Percentiles rank a stretch among this genome's conserved stretches.
Conservation (phyloP, 305 asterid genomes). For the Caryopteris hybrid region DNA sequence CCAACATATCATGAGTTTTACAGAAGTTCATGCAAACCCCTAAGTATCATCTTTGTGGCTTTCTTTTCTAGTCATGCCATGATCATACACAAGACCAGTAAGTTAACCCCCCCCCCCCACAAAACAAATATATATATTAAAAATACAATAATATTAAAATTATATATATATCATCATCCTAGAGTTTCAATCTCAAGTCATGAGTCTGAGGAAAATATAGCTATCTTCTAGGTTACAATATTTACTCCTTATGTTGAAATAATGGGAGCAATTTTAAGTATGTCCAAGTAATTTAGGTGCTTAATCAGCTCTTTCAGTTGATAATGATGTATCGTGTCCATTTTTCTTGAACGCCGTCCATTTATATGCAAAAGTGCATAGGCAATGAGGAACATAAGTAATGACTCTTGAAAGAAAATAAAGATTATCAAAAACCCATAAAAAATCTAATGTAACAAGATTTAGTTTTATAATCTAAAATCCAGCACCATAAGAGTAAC, state of each 20-base stretch:
- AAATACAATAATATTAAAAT: no score
- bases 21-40: not conserved
- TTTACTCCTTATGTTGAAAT: not conserved
- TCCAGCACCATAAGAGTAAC: conserved; percentile 2
- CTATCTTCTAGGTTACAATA: not conserved
- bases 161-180: not conserved
- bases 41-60: not conserved
- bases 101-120: not conserved
- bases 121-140: not conserved
- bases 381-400: not conserved
- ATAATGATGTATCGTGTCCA: not conserved
- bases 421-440: not conserved
- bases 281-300: not conserved
- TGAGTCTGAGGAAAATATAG: not conserved
- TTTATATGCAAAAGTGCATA: conserved; percentile 10
- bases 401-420: not conserved
- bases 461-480: not conserved
- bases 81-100: not conserved
- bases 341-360: not conserved
- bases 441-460: not conserved
- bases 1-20: not conserved
- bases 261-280: not conserved
- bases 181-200: not conserved
- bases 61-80: not conserved
- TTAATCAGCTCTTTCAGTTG: not conserved